phyloP scores from a whole-genome alignment of 139 green algal species.

The Asterochloris sp. region DNA sequence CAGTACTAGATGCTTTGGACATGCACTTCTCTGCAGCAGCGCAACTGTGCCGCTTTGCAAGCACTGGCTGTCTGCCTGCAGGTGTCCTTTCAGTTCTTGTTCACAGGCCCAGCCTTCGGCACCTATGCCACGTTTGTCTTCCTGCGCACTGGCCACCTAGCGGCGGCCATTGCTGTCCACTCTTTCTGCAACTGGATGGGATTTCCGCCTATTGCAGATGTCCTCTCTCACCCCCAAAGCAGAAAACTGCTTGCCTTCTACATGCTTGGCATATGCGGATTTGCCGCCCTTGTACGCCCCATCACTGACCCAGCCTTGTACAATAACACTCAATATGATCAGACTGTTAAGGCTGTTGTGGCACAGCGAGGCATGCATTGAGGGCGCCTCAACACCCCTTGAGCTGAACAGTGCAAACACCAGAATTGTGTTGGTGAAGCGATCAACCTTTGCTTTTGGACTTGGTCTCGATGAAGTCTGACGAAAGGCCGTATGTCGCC shows the following conservation, averaged over 20 bases:
- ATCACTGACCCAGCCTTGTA: constrained; percentile 14
- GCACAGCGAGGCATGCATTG: no score
- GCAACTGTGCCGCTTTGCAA: no score
- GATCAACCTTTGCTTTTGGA: constrained; percentile 5
- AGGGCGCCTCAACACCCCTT: no score
- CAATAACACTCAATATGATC: not conserved
- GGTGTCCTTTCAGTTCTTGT: constrained; percentile 57
- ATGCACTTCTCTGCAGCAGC: no score
- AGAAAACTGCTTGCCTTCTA: not conserved
- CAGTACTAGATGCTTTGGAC: no score
- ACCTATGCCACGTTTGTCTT: constrained; percentile 62
- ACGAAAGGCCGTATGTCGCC: constrained; percentile 13
- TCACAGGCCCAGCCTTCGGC: constrained; percentile 71
- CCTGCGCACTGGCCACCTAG: constrained; percentile 44
- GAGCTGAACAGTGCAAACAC: no score
- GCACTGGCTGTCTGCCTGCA: constrained; percentile 12
- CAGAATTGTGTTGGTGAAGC: no score
- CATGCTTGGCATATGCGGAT: constrained; percentile 11
- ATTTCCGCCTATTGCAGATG: constrained; percentile 43
- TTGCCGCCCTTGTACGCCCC: constrained; percentile 16
- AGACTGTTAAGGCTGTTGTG: no score
- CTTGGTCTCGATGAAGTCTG: constrained; percentile 19
- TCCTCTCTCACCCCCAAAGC: not conserved
- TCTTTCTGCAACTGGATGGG: constrained; percentile 75
- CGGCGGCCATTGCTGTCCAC: constrained; percentile 48